Percentiles rank a stretch among this genome's conserved stretches.
These are phyloP conservation scores for Candida glaebosa DNA, from an alignment of 805 yeast species.

Conservation along the genomic window DNA sequence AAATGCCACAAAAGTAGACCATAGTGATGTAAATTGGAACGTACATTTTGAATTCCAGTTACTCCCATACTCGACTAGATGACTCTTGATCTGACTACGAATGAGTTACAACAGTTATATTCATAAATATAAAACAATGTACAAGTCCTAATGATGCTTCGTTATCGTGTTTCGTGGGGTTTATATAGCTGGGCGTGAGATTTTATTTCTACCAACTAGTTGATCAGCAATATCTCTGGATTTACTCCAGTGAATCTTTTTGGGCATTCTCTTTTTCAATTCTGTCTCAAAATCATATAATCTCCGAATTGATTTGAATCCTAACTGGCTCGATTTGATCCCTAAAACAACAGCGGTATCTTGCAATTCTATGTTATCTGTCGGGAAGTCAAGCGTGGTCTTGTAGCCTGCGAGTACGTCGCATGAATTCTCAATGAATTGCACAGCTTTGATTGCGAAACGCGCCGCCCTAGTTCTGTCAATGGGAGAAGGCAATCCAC, in stretches of 20 bases:
- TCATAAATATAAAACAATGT: neutral
- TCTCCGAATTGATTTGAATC: slow-evolving; percentile 67
- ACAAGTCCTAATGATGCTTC: neutral
- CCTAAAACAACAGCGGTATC: slow-evolving; percentile 81
- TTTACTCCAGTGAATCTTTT: slow-evolving; percentile 76
- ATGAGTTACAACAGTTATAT: neutral
- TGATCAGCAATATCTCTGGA: slow-evolving; percentile 78
- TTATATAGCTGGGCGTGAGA: slow-evolving; percentile 6
- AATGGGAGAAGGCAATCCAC: slow-evolving; percentile 91
- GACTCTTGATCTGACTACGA: too few species aligned
- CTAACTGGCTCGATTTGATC: slow-evolving; percentile 70
- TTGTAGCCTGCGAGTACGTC: slow-evolving; percentile 20
- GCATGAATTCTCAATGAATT: slow-evolving; percentile 66
- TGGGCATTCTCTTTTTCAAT: slow-evolving; percentile 78
- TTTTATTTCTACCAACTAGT: slow-evolving; percentile 64
- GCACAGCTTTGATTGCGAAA: slow-evolving; percentile 84
- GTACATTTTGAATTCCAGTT: too few species aligned
- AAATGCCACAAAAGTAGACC: too few species aligned
- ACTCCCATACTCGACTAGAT: too few species aligned
- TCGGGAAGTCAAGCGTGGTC: slow-evolving; percentile 28
- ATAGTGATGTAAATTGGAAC: too few species aligned
- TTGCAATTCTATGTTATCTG: slow-evolving; percentile 27
- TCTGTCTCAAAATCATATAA: slow-evolving; percentile 89
- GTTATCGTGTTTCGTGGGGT: neutral
- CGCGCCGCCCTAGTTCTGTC: slow-evolving; percentile 89